phyloP scores from a whole-genome alignment of 2,329 filamentous ascomycete genomes.

The Hypoxylon sp. region DNA sequence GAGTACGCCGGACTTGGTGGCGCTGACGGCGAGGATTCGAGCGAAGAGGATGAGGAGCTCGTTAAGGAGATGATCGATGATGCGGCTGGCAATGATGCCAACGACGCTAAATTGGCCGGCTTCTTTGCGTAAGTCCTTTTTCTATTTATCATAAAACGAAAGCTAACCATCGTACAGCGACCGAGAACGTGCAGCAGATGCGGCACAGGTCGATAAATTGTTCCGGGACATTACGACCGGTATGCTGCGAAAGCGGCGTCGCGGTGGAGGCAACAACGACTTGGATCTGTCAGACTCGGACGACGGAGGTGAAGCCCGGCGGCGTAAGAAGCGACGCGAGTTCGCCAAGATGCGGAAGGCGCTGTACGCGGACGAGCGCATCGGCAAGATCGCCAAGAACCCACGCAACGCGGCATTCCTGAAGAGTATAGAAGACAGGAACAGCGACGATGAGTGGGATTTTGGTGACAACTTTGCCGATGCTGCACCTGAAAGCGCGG shows the following conservation, averaged over 20 bases:
- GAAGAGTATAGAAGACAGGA: constrained; percentile 86
- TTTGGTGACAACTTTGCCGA: constrained; percentile 71
- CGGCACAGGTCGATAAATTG: constrained; percentile 89
- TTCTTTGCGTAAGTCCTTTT: constrained; percentile 81
- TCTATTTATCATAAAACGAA: constrained; percentile 39
- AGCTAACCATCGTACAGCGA: constrained; percentile 65
- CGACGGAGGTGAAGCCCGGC: constrained; percentile 82
- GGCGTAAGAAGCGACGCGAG: constrained; percentile 85
- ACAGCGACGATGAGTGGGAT: constrained; percentile 80
- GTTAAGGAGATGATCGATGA: constrained; percentile 94
- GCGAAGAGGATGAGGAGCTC: constrained; percentile 76
- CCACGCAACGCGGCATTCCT: constrained; percentile 92
- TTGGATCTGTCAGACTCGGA: constrained; percentile 92
- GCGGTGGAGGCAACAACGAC: constrained; percentile 72
- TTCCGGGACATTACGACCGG: constrained; percentile 94
- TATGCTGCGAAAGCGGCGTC: constrained; percentile 80
- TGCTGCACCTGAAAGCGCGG: constrained; percentile 55
- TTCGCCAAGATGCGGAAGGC: constrained; percentile 94
- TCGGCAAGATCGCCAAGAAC: constrained; percentile 90
- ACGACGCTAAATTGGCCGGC: constrained; percentile 85
- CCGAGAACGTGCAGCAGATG: constrained; percentile 82
- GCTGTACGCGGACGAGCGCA: constrained; percentile 86
- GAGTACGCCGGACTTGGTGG: constrained; percentile 97
- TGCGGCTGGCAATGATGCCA: constrained; percentile 78
- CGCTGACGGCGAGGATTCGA: constrained; percentile 86